phyloP scores from a whole-genome alignment of 495 filamentous ascomycete species.

The Penicillium herquei region DNA sequence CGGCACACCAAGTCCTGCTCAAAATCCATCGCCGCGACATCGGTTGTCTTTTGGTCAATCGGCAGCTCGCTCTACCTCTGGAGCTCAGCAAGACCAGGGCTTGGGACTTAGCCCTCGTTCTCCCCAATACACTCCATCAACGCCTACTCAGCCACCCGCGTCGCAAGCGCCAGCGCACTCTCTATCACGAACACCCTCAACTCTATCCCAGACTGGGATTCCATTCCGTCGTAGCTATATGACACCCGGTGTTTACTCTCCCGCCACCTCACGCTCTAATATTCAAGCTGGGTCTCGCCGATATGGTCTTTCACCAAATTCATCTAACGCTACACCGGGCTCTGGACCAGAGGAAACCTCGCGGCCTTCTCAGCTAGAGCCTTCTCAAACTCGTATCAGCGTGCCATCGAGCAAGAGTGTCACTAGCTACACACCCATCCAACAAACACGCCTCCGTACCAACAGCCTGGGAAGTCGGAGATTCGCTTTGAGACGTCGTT shows the following conservation, averaged over 20 bases:
- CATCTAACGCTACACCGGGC: conserved; percentile 21
- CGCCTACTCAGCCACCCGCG: conserved; percentile 1
- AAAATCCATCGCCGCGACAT: conserved; percentile 31
- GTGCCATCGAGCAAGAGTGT: conserved; percentile 40
- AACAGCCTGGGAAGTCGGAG: conserved; percentile 42
- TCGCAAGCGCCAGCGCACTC: conserved; percentile 20
- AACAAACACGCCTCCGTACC: conserved; percentile 37
- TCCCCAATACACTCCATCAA: conserved; percentile 19
- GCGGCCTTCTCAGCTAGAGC: conserved; percentile 22
- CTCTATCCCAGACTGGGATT: conserved; percentile 37
- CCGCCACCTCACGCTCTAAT: conserved; percentile 42
- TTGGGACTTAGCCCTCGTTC: conserved; percentile 23
- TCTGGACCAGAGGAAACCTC: conserved; percentile 23
- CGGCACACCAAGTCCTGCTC: conserved; percentile 26
- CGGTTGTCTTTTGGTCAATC: conserved; percentile 46
- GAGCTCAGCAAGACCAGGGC: conserved; percentile 21
- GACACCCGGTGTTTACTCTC: conserved; percentile 35
- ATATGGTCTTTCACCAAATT: conserved; percentile 37
- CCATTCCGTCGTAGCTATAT: conserved; percentile 45
- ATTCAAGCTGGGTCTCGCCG: conserved; percentile 48
- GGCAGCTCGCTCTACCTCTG: conserved; percentile 25
- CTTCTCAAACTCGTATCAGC: conserved; percentile 36
- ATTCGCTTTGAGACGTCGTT: conserved; percentile 37
- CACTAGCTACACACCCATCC: conserved; percentile 43
- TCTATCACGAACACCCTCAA: conserved; percentile 41